Evolutionary conservation across 1,284 basidiomycete genomes (phyloP), one percentile per base, ranked within the genome.

Genomic region (Fomitopsis pinicola): DNA sequence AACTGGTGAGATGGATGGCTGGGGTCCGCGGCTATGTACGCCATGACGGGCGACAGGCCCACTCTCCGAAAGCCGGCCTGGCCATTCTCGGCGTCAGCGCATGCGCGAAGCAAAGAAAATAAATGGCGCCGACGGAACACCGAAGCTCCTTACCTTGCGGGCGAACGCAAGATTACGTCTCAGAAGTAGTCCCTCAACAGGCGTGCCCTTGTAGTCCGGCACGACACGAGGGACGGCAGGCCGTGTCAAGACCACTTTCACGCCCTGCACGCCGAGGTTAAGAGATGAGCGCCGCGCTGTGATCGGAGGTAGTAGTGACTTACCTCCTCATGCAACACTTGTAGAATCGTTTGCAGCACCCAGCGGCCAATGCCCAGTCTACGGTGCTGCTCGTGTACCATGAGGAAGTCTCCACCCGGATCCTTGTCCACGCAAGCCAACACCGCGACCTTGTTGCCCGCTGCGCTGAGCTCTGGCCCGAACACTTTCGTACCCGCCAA

Each of bases 21-120:
- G 22, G 33, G 40, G 28, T 60, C 54, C 6, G 30, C 42, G 2
- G 54, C 30, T 42, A 60, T 48, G 59, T 60, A 60, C 1, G 54
- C 59, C n/a, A 60, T 48, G 26, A 56, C 45, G 9, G 59, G 59
- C 14, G 59, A 60, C 22, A 42, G 3, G 38, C 59, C 59, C 9
- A 60, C 44, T 22, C 59, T 36, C 1, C 59, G 53, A 44, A 60
- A 60, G 8, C 59, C 59, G 6, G 36, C 54, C 59, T 60, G 45
- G 30, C 26, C 42, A 42, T 22, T 35, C 12, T n/a, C 44, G n/a
- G 42, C 14, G 7, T 58, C 30, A 38, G 12, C 15, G 22, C n/a
- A 22, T 14, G 38, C 40, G 8, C 9, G 54, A 17, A 5, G 30
- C 6, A 58, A 28, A 40, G 17, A 33, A n/a, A 10, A 3, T 22